These are phyloP conservation scores for Serendipita indica DNA, from an alignment of 768 basidiomycete species.

Conservation along the genomic window DNA sequence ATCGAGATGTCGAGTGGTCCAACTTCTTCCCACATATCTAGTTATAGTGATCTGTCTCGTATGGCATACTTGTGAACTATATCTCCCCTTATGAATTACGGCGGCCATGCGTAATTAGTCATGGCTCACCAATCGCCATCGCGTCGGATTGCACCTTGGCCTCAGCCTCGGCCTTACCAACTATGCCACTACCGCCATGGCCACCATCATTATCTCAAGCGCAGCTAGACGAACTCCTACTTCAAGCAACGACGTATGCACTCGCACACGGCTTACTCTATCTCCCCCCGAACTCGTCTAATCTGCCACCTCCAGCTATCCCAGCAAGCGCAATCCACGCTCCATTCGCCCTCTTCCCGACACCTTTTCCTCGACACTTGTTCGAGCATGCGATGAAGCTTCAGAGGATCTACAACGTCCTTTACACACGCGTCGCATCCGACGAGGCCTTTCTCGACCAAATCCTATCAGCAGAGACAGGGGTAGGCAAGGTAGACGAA, in stretches of 20 bases:
- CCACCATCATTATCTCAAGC: slow-evolving; percentile 49
- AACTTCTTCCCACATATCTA: too few relatives aligned
- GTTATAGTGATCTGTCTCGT: too few relatives aligned
- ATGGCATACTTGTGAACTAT: too few relatives aligned
- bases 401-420: slow-evolving; percentile 64
- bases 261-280: slow-evolving; percentile 76
- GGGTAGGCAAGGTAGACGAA: slow-evolving; percentile 69
- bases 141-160: too few relatives aligned
- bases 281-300: slow-evolving; percentile 37
- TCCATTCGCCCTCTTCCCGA: slow-evolving; percentile 75
- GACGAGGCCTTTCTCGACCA: slow-evolving; percentile 67
- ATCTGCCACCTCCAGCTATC: slow-evolving; percentile 29
- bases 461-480: slow-evolving; percentile 65
- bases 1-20: too few relatives aligned
- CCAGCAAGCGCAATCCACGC: slow-evolving; percentile 77
- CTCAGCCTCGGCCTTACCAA: too few relatives aligned
- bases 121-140: too few relatives aligned
- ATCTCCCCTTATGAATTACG: too few relatives aligned
- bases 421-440: slow-evolving; percentile 73
- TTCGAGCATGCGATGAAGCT: slow-evolving; percentile 52
- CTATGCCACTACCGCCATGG: slow-evolving; percentile 31
- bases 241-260: slow-evolving; percentile 66
- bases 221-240: slow-evolving; percentile 44
- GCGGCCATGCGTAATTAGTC: too few relatives aligned
- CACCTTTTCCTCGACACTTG: slow-evolving; percentile 61